These are phyloP conservation scores for Ceratobasidium sp. DNA, from an alignment of 1,284 basidiomycete genomes.

Conservation along the genomic window DNA sequence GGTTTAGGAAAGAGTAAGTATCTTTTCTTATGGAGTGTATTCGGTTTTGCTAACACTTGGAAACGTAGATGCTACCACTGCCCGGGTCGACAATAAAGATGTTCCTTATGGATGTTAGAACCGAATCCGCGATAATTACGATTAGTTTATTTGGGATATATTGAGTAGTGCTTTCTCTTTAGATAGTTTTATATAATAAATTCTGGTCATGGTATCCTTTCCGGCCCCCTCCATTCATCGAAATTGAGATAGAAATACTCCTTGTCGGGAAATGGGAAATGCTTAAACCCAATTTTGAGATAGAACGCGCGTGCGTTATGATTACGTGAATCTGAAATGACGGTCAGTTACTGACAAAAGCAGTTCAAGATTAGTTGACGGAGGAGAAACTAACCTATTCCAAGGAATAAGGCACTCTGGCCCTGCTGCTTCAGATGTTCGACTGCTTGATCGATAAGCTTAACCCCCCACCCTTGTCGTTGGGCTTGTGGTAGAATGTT, in stretches of 20 bases:
- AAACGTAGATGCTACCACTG: neutral
- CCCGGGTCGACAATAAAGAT: neutral
- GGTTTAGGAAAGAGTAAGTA: conserved; percentile 38
- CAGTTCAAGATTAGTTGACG: neutral
- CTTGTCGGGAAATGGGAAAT: conserved; percentile 32
- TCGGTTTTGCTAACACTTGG: too few species aligned
- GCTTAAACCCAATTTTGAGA: conserved; percentile 37
- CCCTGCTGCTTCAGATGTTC: conserved; percentile 59
- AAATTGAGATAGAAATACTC: conserved; percentile 39
- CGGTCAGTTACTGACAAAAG: neutral
- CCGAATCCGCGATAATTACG: too few species aligned
- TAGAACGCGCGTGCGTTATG: conserved; percentile 44
- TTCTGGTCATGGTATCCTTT: neutral
- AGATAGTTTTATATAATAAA: too few species aligned
- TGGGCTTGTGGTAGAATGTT: conserved; percentile 72
- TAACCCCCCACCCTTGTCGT: conserved; percentile 72
- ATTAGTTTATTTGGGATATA: too few species aligned
- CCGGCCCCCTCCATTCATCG: conserved; percentile 18
- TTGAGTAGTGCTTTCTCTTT: too few species aligned
- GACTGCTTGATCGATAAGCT: conserved; percentile 67
- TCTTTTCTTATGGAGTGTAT: too few species aligned
- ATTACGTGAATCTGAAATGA: conserved; percentile 33
- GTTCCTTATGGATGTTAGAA: conserved; percentile 18
- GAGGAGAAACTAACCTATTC: conserved; percentile 22
- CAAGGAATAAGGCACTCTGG: conserved; percentile 26